Base-by-base conservation (phyloP, 2,329 filamentous ascomycete species). In the Aureobasidium sp. region DNA sequence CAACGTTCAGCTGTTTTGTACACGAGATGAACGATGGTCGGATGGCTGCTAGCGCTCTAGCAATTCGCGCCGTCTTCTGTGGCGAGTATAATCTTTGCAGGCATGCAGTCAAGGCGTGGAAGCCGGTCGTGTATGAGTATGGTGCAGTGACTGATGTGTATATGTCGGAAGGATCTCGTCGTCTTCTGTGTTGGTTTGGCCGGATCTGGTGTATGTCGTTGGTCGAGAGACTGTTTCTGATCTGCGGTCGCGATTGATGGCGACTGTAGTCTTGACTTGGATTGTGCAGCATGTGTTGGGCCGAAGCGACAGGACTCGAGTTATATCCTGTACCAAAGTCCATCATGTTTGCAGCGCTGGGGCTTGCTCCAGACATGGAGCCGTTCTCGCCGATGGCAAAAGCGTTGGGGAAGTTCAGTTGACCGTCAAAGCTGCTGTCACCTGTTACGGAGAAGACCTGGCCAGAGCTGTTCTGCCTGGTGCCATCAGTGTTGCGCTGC, bases 21-120 rank as follows among this genome's bases (percentile, higher is more conserved):
- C 91, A 95, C 12, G 91, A 87, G 66, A 97, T 93, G 72, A 99
- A 94, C 0, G 91, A 94, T 1, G 94, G 93, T 8, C 94, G 87
- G 68, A 97, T 96, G 48, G 89, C 91, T 7, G 90, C 88, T 58
- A 99, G 82, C 0, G 92, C 88, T 76, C 92, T 90, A 63, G 91
- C 91, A 67, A 97, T 96, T 63, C 87, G 86, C 27, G 93, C 75
- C 0, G 88, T 87, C 75, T 92, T 92, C 66, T 86, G 86, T 14
- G 86, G 81, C 1, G 89, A 84, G 69, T 96, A 92, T 22, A 91
- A 88, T 55, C 85, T 85, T 71, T 91, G 85, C 39, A 97, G 81
- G 65, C 92, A 87, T 9, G 86, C 86, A 47, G 91, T 91, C 65
- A 97, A 84, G 66, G 87, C 89, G 75, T 99, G 94, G 73, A 96